These are phyloP conservation scores for Diaporthe nobilis DNA, from an alignment of 2,329 filamentous ascomycete genomes.

Conservation along the genomic window DNA sequence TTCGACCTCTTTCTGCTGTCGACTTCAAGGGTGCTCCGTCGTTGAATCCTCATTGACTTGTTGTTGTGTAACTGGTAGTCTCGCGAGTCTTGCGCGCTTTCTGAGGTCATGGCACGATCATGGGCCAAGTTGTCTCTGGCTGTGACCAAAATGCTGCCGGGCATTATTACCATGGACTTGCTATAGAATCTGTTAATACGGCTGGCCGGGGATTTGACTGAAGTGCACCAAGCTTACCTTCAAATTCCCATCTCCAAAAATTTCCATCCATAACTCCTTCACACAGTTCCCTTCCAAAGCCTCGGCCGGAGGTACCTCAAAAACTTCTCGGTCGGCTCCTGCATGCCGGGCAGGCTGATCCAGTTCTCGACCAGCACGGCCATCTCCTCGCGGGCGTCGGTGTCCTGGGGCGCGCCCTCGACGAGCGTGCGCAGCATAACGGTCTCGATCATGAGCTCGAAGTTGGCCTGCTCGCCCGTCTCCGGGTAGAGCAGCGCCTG, in stretches of 20 bases:
- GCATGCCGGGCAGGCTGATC: slow-evolving; percentile 37
- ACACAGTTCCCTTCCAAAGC: slow-evolving; percentile 36
- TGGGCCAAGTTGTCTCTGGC: too few relatives aligned
- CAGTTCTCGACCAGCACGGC: slow-evolving; percentile 40
- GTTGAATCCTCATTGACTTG: neutral
- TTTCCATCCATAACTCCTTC: neutral
- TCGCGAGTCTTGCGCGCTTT: neutral
- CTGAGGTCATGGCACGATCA: neutral
- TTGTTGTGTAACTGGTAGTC: neutral
- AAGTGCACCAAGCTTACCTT: neutral
- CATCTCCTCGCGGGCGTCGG: slow-evolving; percentile 40
- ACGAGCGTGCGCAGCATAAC: slow-evolving; percentile 39
- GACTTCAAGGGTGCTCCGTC: neutral
- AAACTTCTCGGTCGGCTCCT: slow-evolving; percentile 39
- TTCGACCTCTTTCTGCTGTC: neutral
- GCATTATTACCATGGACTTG: neutral
- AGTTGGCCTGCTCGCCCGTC: slow-evolving; percentile 42
- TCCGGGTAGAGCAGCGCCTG: slow-evolving; percentile 39
- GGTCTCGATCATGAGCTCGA: slow-evolving; percentile 42
- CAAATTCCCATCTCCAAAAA: neutral
- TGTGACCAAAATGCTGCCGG: neutral
- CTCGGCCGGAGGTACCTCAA: slow-evolving; percentile 38
- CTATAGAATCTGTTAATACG: neutral
- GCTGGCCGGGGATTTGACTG: too few relatives aligned
- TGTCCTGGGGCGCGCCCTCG: slow-evolving; percentile 35